These are phyloP conservation scores for Auriscalpium microsporum DNA, from an alignment of 768 basidiomycete genomes.

Conservation along the genomic window DNA sequence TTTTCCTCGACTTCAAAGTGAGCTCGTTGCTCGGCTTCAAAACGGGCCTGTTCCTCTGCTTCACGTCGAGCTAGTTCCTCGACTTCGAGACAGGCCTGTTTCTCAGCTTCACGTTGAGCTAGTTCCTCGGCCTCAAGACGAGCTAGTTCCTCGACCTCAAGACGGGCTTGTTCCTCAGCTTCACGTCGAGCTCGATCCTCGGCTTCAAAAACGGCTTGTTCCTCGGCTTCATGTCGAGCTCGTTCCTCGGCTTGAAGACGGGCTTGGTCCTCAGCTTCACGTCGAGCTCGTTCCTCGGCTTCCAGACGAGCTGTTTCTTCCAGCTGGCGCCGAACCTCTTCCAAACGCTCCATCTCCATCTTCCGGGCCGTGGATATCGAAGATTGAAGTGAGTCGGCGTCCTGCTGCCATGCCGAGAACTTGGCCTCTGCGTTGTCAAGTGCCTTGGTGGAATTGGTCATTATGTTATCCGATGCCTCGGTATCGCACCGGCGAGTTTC, in stretches of 20 bases:
- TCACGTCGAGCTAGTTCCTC: not conserved
- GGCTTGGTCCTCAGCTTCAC: constrained; percentile 3
- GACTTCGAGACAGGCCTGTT: constrained; percentile 20
- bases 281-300: constrained; percentile 23
- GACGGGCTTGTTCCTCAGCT: constrained; percentile 19
- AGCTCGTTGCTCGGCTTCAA: constrained; percentile 13
- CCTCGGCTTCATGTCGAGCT: constrained; percentile 13
- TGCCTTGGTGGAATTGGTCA: constrained; percentile 38
- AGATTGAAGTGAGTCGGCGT: constrained; percentile 2
- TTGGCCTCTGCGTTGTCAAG: constrained; percentile 29
- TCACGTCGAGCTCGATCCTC: not conserved
- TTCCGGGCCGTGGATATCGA: constrained; percentile 1
- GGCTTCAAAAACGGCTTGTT: constrained; percentile 20
- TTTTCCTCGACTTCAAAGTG: constrained; percentile 12
- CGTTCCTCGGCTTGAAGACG: constrained; percentile 7
- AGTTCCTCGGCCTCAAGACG: constrained; percentile 7
- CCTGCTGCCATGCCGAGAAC: constrained; percentile 6
- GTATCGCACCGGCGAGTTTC: constrained; percentile 35
- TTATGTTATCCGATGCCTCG: constrained; percentile 39
- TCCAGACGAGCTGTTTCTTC: constrained; percentile 8
- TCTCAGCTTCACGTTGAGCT: constrained; percentile 12
- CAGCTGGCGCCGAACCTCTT: constrained; percentile 7
- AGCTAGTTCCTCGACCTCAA: constrained; percentile 3
- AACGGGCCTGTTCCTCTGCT: constrained; percentile 6
- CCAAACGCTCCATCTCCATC: constrained; percentile 8